These are phyloP conservation scores for Nothophytophthora sp. DNA, from an alignment of 352 stramenopile species.

Conservation along the genomic window DNA sequence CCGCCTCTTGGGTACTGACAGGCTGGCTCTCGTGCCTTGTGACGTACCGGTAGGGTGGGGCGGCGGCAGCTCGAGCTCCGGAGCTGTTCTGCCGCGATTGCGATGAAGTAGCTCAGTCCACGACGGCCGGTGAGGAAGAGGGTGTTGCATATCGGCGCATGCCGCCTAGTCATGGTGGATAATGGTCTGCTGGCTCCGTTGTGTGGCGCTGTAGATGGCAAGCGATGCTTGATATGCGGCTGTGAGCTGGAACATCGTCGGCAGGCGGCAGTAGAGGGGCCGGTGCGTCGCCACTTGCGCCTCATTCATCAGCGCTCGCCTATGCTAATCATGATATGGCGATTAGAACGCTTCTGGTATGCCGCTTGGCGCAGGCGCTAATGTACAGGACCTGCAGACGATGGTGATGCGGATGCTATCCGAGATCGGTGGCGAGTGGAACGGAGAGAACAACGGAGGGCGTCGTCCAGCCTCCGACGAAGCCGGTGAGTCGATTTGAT, in stretches of 20 bases:
- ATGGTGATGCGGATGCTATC: conserved; percentile 46
- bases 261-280: not conserved
- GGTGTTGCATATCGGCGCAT: no score
- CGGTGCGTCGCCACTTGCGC: no score
- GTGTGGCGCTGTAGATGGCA: conserved; percentile 55
- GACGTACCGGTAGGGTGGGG: not conserved
- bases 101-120: conserved; percentile 50
- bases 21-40: no score
- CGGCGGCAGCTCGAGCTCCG: not conserved
- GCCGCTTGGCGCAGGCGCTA: conserved; percentile 9
- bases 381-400: conserved; percentile 40
- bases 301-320: no score
- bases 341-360: conserved; percentile 4
- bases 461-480: conserved; percentile 51
- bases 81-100: conserved; percentile 68
- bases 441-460: conserved; percentile 27
- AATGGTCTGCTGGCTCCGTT: no score
- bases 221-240: conserved; percentile 64
- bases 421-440: conserved; percentile 28
- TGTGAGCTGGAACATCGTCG: conserved; percentile 46
- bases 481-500: conserved; percentile 27
- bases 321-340: not conserved
- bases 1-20: no score
- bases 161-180: no score
- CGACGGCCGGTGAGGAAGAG: conserved; percentile 40